Evolutionary conservation across 2,329 filamentous ascomycete species (phyloP).

Genomic region (Claviceps sp.): DNA sequence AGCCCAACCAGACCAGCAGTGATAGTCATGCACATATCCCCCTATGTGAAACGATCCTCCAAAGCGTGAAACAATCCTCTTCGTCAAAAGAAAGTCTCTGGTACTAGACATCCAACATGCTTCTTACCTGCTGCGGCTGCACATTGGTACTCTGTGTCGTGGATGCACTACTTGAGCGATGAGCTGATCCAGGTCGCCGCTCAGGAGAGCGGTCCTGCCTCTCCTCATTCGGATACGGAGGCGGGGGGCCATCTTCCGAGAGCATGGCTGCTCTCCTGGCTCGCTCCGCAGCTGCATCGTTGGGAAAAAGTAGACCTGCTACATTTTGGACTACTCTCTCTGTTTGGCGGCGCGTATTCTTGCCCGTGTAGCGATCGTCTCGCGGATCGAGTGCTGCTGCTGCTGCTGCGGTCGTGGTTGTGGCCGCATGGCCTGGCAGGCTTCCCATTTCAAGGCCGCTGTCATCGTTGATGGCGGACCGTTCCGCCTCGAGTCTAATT

Average conservation of each 20-base stretch:
- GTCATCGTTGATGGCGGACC: conserved; percentile 15
- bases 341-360: conserved; percentile 28
- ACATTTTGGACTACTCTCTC: conserved; percentile 31
- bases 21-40: background rate
- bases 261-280: conserved; percentile 25
- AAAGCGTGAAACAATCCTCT: background rate
- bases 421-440: conserved; percentile 12
- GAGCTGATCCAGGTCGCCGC: conserved; percentile 16
- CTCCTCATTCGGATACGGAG: conserved; percentile 22
- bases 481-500: conserved; percentile 19
- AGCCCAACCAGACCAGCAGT: background rate
- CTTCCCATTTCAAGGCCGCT: conserved; percentile 27
- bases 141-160: conserved; percentile 32
- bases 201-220: conserved; percentile 12
- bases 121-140: conserved; percentile 41
- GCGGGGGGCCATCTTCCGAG: conserved; percentile 30
- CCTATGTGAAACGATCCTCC: background rate
- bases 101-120: conserved; percentile 42
- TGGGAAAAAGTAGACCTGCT: conserved; percentile 36
- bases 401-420: background rate
- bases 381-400: background rate
- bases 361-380: conserved; percentile 23
- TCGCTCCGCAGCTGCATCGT: conserved; percentile 15
- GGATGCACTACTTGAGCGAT: conserved; percentile 30
- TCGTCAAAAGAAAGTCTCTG: background rate